These are phyloP conservation scores for Colletotrichum australisinense DNA, from an alignment of 2,329 filamentous ascomycete genomes.

Conservation along the genomic window DNA sequence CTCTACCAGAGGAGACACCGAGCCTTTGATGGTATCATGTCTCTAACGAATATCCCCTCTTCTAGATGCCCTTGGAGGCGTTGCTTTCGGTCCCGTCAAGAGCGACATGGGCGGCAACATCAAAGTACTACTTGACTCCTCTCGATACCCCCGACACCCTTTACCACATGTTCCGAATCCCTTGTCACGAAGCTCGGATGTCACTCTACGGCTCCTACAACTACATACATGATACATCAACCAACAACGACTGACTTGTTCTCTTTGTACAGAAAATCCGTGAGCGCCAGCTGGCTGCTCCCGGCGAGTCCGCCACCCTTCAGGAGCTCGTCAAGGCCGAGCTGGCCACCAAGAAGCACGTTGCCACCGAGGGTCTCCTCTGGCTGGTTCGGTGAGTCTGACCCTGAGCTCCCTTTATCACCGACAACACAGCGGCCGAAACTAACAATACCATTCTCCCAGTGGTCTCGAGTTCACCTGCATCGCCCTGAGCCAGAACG, in stretches of 20 bases:
- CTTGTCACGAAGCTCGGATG: background rate
- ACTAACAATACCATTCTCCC: constrained; percentile 12
- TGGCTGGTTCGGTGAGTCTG: constrained; percentile 86
- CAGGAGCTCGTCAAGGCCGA: constrained; percentile 90
- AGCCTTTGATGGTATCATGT: background rate
- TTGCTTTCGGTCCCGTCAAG: constrained; percentile 92
- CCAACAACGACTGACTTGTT: background rate
- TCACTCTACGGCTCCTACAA: background rate
- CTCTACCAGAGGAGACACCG: background rate
- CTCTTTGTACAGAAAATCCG: constrained; percentile 80
- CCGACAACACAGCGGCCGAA: background rate
- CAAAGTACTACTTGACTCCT: constrained; percentile 69
- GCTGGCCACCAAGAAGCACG: constrained; percentile 89
- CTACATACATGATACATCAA: background rate
- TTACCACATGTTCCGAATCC: constrained; percentile 12
- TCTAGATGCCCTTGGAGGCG: constrained; percentile 71
- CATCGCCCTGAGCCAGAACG: constrained; percentile 83
- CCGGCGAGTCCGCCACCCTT: constrained; percentile 82
- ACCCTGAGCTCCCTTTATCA: background rate
- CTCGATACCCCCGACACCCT: constrained; percentile 9
- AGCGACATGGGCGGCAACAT: constrained; percentile 91
- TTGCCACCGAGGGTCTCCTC: constrained; percentile 87
- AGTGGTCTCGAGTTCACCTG: constrained; percentile 96
- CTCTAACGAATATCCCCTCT: constrained; percentile 4
- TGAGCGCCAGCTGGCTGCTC: constrained; percentile 81